Percentiles rank a stretch among this genome's conserved stretches.
Conservation (phyloP, 2,329 filamentous ascomycete genomes). For the Cladosporium sp. region DNA sequence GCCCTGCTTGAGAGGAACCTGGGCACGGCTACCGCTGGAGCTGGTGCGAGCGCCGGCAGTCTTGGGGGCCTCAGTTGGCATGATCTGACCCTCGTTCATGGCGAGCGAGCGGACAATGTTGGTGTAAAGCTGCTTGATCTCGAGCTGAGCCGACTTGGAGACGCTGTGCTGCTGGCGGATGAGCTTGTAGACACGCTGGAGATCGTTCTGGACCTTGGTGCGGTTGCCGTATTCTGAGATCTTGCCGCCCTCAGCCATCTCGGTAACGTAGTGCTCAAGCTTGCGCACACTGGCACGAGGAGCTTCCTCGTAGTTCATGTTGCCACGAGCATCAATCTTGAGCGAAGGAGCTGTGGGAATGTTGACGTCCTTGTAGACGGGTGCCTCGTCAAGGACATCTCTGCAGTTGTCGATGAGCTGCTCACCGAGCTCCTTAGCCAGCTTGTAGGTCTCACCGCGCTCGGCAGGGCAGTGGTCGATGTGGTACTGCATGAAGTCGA, state of each 20-base stretch:
- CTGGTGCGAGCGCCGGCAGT: constrained; percentile 62
- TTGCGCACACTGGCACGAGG: constrained; percentile 89
- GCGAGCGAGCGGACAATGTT: constrained; percentile 91
- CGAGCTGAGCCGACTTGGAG: constrained; percentile 91
- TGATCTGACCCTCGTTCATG: constrained; percentile 98
- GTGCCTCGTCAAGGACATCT: constrained; percentile 79
- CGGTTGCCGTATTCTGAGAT: constrained; percentile 98
- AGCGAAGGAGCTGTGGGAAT: constrained; percentile 90
- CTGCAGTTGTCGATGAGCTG: constrained; percentile 98
- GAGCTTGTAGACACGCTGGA: constrained; percentile 94
- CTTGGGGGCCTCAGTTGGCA: constrained; percentile 82
- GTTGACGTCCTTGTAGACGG: constrained; percentile 94
- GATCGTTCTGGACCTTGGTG: constrained; percentile 95
- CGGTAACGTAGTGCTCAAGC: constrained; percentile 95
- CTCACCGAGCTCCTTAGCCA: constrained; percentile 92
- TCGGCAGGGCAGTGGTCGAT: constrained; percentile 98
- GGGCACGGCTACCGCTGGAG: constrained; percentile 53
- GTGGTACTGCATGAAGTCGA: constrained; percentile 99
- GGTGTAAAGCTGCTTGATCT: constrained; percentile 93
- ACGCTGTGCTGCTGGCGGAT: constrained; percentile 98
- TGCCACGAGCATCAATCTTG: constrained; percentile 87
- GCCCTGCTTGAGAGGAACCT: constrained; percentile 67
- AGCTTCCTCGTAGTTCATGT: constrained; percentile 87
- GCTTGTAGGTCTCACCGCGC: constrained; percentile 92
- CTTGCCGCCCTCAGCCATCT: constrained; percentile 98